Evolutionary conservation across 805 yeast genomes (phyloP), one percentile per base, ranked within the genome.

Genomic region (Pichia californica): DNA sequence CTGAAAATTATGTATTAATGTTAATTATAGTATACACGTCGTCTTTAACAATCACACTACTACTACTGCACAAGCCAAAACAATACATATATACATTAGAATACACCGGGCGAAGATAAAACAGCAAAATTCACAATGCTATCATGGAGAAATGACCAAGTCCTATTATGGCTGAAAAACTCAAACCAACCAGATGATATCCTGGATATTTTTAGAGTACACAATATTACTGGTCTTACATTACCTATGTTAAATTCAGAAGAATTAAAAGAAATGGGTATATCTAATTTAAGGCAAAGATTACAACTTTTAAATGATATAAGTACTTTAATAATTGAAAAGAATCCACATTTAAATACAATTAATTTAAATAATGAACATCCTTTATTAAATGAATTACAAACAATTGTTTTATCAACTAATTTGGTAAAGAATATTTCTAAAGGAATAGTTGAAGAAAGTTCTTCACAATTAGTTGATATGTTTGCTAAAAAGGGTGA

Each of bases 181-280:
- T 38, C 46, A 4, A 41, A 49, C 9, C 58, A 54, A 39, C 28
- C 52, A 1, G 53, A 51, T 33, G 56, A 53, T 10, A 49, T 60
- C 7, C 44, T 61, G 19, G 61, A 52, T 20, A 38, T 47, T 23
- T 80, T 82, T 55, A 63, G 69, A 21, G 70, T 68, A 3, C 76
- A 86, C 61, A 79, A 79, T 52, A 76, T 86, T 40, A 78, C 82
- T 4, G 96, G 96, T 2, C 76, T 83, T 26, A 70, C 84, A 4
- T 64, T 91, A 40, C 79, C 86, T 2, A 80, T 77, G 48, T 66
- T 89, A 39, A 77, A 78, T 27, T 76, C 84, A 11, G 77, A 74
- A 8, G 93, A 88, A 56, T 73, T 89, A 35, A 68, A 70, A 47
- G 96, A 88, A 41, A 64, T 91, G 55, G 94, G 89, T 2, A 71